Evolutionary conservation across 352 stramenopile genomes (phyloP).

Genomic region (Globisporangium yorkense): DNA sequence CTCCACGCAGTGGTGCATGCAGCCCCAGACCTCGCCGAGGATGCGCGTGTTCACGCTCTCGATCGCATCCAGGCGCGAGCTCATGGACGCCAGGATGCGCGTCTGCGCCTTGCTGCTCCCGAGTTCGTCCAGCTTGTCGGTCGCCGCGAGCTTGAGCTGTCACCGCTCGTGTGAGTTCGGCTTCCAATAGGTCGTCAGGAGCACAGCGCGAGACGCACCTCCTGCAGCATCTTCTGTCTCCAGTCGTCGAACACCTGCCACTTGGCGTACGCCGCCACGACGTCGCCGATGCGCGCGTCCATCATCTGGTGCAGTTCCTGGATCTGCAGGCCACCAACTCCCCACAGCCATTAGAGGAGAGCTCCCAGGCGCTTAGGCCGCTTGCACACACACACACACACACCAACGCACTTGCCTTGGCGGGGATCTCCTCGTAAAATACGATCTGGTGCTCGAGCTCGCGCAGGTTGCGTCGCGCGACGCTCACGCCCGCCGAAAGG

Average conservation of each 20-base stretch:
- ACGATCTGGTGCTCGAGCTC: conserved; percentile 78
- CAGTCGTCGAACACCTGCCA: conserved; percentile 77
- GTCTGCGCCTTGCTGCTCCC: conserved; percentile 56
- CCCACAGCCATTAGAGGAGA: not conserved
- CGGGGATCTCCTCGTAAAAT: conserved; percentile 74
- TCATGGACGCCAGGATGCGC: conserved; percentile 66
- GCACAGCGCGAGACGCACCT: conserved; percentile 25
- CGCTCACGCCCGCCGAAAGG: conserved; percentile 69
- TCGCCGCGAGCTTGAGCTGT: conserved; percentile 46
- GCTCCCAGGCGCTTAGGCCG: not conserved
- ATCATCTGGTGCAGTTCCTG: conserved; percentile 42
- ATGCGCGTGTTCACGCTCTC: conserved; percentile 61
- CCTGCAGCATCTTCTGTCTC: conserved; percentile 75
- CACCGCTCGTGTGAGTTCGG: not conserved
- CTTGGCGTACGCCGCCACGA: conserved; percentile 58
- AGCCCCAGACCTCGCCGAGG: conserved; percentile 68
- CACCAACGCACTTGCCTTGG: conserved; percentile 25
- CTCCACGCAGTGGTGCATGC: conserved; percentile 79
- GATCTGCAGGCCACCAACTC: conserved; percentile 11
- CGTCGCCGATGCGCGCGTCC: conserved; percentile 39
- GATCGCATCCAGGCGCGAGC: conserved; percentile 49
- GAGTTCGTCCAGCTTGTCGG: conserved; percentile 69
- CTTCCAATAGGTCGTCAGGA: not conserved
- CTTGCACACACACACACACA: not conserved
- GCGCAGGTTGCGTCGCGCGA: conserved; percentile 72